Evolutionary conservation across 345 rosid species (phyloP).

Genomic region (Gossypium longicalyx): DNA sequence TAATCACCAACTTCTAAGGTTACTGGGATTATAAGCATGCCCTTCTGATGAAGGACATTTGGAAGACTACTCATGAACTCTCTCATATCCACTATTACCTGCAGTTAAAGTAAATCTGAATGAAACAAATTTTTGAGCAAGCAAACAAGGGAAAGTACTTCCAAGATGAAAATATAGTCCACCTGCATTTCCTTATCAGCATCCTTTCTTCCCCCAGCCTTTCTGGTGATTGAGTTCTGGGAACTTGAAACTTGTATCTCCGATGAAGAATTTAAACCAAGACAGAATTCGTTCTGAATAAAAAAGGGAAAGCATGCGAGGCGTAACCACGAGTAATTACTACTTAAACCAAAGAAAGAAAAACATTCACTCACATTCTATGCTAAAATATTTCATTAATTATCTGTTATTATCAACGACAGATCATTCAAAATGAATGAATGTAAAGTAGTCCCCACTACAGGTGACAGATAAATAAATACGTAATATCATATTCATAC

Average conservation of each 20-base stretch:
- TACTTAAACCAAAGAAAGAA: background rate
- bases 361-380: background rate
- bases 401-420: background rate
- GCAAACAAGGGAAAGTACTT: slow-evolving; percentile 9
- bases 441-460: background rate
- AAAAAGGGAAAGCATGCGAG: slow-evolving; percentile 8
- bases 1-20: slow-evolving; percentile 95
- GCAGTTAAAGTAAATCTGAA: slow-evolving; percentile 12
- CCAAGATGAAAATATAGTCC: slow-evolving; percentile 3
- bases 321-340: background rate
- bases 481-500: slow-evolving; percentile 42
- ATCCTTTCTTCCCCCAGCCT: slow-evolving; percentile 94
- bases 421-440: background rate
- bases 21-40: slow-evolving; percentile 86
- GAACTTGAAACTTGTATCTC: slow-evolving; percentile 63
- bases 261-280: slow-evolving; percentile 47
- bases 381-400: background rate
- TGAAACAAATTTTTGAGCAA: background rate
- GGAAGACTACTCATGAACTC: slow-evolving; percentile 99
- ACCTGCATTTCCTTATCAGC: slow-evolving; percentile 90
- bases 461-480: background rate
- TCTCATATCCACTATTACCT: slow-evolving; percentile 98
- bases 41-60: slow-evolving; percentile 94
- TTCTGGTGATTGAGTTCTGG: slow-evolving; percentile 79
- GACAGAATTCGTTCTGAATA: slow-evolving; percentile 61